Evolutionary conservation across 2,329 filamentous ascomycete species (phyloP).

Genomic region (Cladosporium oxysporum): DNA sequence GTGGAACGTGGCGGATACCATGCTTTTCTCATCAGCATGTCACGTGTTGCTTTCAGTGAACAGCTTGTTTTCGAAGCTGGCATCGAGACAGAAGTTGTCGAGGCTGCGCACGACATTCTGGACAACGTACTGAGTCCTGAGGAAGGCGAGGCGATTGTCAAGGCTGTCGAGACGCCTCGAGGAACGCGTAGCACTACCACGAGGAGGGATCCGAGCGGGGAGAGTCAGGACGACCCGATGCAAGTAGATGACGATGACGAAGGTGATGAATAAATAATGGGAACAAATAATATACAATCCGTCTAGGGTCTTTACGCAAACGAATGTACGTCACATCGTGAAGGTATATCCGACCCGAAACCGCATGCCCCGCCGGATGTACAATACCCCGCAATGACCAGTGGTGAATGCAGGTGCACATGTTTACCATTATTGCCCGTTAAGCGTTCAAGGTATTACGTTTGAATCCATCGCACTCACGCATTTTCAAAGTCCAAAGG

Average conservation of each 20-base stretch:
- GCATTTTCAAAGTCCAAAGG: too few relatives aligned
- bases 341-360: constrained; percentile 6
- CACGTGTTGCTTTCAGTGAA: constrained; percentile 82
- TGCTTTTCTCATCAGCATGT: constrained; percentile 78
- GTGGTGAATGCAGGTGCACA: neutral
- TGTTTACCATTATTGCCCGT: neutral
- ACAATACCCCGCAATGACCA: constrained; percentile 12
- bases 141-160: constrained; percentile 63
- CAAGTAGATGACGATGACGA: constrained; percentile 19
- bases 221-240: constrained; percentile 17
- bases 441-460: neutral
- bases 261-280: constrained; percentile 10
- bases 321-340: constrained; percentile 3
- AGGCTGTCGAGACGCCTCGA: constrained; percentile 45
- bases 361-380: neutral
- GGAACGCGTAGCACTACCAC: constrained; percentile 23
- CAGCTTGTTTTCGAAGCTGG: constrained; percentile 74
- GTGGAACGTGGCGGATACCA: constrained; percentile 72
- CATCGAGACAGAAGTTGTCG: constrained; percentile 75
- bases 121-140: constrained; percentile 81
- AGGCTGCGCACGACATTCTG: constrained; percentile 78
- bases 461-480: neutral
- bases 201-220: constrained; percentile 7
- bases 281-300: neutral
- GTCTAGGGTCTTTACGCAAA: neutral